Evolutionary conservation across 2,329 filamentous ascomycete species (phyloP), one percentile per base, ranked within the genome.

Genomic region (Fusarium torreyae): DNA sequence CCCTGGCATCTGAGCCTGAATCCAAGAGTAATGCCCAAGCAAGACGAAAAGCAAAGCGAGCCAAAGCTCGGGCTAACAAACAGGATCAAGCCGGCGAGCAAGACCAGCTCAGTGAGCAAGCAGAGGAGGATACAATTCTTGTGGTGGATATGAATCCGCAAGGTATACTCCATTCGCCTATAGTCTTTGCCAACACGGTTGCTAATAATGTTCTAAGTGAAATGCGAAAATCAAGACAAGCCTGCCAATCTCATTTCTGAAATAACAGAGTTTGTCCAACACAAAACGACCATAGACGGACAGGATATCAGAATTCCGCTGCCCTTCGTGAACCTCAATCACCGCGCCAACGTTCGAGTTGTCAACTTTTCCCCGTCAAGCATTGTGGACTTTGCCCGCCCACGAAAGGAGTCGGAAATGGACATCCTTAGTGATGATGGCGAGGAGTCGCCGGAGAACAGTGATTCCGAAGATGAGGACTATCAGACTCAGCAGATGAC

Each of bases 301-400:
- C 57, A 81, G 45, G 55, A 73, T 17, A 71, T 80, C 3, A 75
- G 69, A 6, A 39, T 87, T 2, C 68, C 71, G n/a, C 72, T 94
- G 0, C 93, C 94, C 0, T 97, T 97, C 74, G 84, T 89, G 58
- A 94, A 94, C 74, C 81, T 86, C 58, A 92, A 89, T 42, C 94
- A 94, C 76, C 88, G 89, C 46, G 83, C 88, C 22, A 84, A 86
- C 34, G 90, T 93, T 36, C 90, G 93, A n/a, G 90, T 97, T 3
- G 86, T 97, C 36, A 93, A 97, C 79, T 98, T 92, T 77, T 88
- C 86, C 60, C 95, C 95, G 1, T 80, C 84, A 4, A 84, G 84
- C 2, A 81, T 98, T 2, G 86, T 89, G 67, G 88, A 95, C 60
- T 98, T 98, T 76, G 83, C 91, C 5, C 79, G 77, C 31, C 82